Conservation (phyloP, 2,329 filamentous ascomycete species). For the Atkinsonella hypoxylon region DNA sequence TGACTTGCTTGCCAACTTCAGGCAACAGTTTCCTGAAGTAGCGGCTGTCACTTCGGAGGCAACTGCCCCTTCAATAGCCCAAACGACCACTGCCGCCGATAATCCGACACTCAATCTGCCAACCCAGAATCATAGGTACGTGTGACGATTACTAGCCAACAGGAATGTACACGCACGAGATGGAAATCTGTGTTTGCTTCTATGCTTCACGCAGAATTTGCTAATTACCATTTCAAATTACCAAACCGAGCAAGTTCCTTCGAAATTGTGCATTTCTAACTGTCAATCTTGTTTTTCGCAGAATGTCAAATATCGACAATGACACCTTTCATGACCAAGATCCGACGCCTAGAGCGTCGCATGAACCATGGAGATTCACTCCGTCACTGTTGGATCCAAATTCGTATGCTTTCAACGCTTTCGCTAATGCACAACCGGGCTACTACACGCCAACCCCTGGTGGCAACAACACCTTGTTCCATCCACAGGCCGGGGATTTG, state of each 20-base stretch:
- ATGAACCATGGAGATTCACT: conserved; percentile 79
- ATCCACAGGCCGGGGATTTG: conserved; percentile 73
- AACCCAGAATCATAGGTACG: conserved; percentile 18
- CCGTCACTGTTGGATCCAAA: conserved; percentile 80
- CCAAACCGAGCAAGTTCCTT: not conserved
- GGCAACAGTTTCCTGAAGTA: conserved; percentile 69
- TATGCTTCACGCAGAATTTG: no score
- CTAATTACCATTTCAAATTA: not conserved
- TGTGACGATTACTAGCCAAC: not conserved
- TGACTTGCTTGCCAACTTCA: conserved; percentile 71
- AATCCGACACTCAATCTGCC: conserved; percentile 13
- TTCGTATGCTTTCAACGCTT: conserved; percentile 66
- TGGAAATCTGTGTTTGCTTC: no score
- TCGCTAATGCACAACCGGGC: conserved; percentile 66
- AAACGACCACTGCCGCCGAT: conserved; percentile 19
- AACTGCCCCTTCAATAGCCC: conserved; percentile 26
- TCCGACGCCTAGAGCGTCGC: conserved; percentile 66
- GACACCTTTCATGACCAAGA: conserved; percentile 55
- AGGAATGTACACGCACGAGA: no score
- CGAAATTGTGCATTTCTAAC: not conserved
- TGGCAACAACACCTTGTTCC: conserved; percentile 68
- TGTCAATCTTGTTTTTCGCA: conserved; percentile 4
- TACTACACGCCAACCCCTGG: conserved; percentile 86
- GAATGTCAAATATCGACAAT: conserved; percentile 14
- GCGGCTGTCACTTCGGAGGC: conserved; percentile 37